Base-by-base conservation (phyloP, 2,329 filamentous ascomycete species). In the Thelonectria blattea region DNA sequence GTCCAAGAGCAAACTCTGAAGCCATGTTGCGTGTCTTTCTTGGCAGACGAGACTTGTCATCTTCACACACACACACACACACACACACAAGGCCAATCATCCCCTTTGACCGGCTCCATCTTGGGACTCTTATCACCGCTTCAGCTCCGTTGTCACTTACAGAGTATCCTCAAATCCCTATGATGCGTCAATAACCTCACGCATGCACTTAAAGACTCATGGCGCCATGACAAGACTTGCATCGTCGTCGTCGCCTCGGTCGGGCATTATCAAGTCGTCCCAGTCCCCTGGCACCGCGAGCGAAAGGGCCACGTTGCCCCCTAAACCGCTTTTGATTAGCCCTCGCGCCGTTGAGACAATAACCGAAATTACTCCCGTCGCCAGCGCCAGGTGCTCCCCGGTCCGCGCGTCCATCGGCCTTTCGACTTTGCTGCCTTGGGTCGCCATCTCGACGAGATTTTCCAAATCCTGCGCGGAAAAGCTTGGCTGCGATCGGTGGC, bases 311-410 rank as follows among this genome's bases (percentile, higher is more conserved):
- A 71, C 69, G 68, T 71, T 64, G 58, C 59, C 67, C 58, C n/a
- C 67, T 69, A 68, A 54, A 18, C 69, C 65, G 18, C 64, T 63
- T 65, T 52, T 53, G 55, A 51, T 59, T 71, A 71, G 68, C 51
- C 54, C 50, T 27, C 54, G 18, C 34, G 61, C 62, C 64, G 52
- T 65, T 70, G 72, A 71, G 71, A 71, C 68, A 63, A 52, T 60
- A 75, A 73, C 69, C 72, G 73, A 76, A 71, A 75, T 76, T 75
- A 68, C 72, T 68, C 65, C 73, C 71, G 73, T 67, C 62, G 68
- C 73, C 68, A 73, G 39, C 65, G 27, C 65, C 47, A 60, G 60
- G 52, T 49, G 15, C 22, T 51, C 50, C 22, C 50, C 51, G 49
- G 22, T 65, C 64, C 58, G 52, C 62, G 64, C 65, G 65, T 65